These are phyloP conservation scores for Fraxinus paxiana DNA, from an alignment of 305 asterid species.

Conservation along the genomic window DNA sequence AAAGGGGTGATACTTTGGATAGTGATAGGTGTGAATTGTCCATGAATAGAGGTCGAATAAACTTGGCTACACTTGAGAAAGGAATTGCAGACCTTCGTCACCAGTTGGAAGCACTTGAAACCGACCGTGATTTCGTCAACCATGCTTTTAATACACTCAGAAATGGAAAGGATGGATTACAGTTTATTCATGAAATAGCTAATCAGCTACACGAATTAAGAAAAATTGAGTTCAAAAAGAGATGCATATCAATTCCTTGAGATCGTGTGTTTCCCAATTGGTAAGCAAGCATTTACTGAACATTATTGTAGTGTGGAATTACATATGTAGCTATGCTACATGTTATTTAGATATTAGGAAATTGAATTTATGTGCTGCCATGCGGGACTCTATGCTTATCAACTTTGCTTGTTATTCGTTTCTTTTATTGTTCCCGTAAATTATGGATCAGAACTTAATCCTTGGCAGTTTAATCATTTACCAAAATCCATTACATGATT, in stretches of 20 bases:
- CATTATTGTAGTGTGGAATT: neutral
- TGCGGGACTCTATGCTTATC: neutral
- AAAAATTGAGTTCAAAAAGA: conserved; percentile 26
- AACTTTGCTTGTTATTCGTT: neutral
- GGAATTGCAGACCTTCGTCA: conserved; percentile 36
- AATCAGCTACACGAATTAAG: conserved; percentile 43
- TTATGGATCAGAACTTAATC: neutral
- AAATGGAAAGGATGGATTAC: conserved; percentile 41
- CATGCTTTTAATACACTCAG: conserved; percentile 40
- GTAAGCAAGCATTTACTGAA: conserved; percentile 25
- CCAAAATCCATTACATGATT: neutral
- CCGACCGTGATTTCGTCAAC: conserved; percentile 38
- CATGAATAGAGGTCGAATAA: conserved; percentile 21
- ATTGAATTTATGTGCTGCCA: neutral
- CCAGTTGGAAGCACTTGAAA: conserved; percentile 45
- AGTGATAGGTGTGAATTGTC: conserved; percentile 7
- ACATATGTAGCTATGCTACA: neutral
- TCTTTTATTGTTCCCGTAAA: neutral
- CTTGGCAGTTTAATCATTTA: neutral
- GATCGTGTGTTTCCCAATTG: conserved; percentile 14
- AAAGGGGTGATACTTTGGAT: conserved; percentile 17
- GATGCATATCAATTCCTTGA: conserved; percentile 32
- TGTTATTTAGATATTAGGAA: neutral
- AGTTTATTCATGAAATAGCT: conserved; percentile 42
- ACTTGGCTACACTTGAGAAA: conserved; percentile 22